phyloP scores from a whole-genome alignment of 306 rosid genomes.

The Fagus crenata region DNA sequence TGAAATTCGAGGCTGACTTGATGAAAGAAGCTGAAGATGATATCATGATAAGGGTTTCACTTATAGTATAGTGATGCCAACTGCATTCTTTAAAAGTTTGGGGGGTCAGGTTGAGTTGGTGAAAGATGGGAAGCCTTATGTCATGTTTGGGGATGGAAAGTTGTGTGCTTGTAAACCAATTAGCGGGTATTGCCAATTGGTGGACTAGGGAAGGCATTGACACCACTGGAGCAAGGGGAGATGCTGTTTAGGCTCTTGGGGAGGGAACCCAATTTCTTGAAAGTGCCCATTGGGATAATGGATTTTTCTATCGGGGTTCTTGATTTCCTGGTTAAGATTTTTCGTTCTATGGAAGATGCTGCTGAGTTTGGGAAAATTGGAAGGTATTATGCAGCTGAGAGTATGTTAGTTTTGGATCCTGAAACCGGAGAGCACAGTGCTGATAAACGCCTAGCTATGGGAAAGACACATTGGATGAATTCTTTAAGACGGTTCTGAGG shows the following conservation, averaged over 20 bases:
- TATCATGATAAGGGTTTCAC: conserved; percentile 61
- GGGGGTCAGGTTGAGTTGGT: conserved; percentile 98
- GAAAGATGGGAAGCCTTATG: conserved; percentile 98
- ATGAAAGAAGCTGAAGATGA: conserved; percentile 55
- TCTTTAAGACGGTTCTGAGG: conserved; percentile 73
- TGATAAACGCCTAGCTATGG: conserved; percentile 94
- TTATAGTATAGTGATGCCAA: conserved; percentile 89
- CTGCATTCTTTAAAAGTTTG: conserved; percentile 94
- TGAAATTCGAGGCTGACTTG: conserved; percentile 81
- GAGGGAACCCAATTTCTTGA: conserved; percentile 81
- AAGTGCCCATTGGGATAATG: conserved; percentile 91
- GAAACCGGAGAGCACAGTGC: conserved; percentile 85
- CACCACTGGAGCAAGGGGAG: conserved; percentile 93
- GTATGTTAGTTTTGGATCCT: conserved; percentile 84
- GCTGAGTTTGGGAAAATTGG: conserved; percentile 95
- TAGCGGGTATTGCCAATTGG: conserved; percentile 82
- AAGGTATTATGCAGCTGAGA: conserved; percentile 96
- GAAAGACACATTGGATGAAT: conserved; percentile 83
- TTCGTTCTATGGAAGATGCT: conserved; percentile 86
- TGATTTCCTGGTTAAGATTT: conserved; percentile 67
- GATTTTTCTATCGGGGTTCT: conserved; percentile 80
- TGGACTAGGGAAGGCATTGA: conserved; percentile 86
- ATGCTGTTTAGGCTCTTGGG: conserved; percentile 73
- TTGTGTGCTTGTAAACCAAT: conserved; percentile 95
- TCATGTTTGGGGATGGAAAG: conserved; percentile 98